These are phyloP conservation scores for Kodamaea derodonti DNA, from an alignment of 1,139 yeast species.

Conservation along the genomic window DNA sequence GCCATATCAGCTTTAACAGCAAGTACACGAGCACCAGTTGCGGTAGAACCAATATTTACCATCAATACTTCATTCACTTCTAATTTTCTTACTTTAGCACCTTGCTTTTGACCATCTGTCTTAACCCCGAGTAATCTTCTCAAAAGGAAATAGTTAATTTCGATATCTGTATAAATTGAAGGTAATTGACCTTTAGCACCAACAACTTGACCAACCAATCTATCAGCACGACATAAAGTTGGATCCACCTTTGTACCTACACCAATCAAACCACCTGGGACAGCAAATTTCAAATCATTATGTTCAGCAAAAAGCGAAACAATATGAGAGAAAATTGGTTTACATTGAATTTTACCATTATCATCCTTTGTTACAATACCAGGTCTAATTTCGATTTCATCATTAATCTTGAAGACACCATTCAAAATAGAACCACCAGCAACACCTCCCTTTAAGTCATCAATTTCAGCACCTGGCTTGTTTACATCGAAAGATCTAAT, in stretches of 20 bases:
- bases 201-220: slow-evolving; percentile 98
- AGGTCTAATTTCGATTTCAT: slow-evolving; percentile 97
- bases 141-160: slow-evolving; percentile 92
- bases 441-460: slow-evolving; percentile 98
- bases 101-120: slow-evolving; percentile 94
- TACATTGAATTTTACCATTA: slow-evolving; percentile 89
- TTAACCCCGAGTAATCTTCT: slow-evolving; percentile 98
- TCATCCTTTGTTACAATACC: slow-evolving; percentile 97
- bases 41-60: slow-evolving; percentile 99
- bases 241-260: slow-evolving; percentile 99
- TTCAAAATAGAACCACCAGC: slow-evolving; percentile 98
- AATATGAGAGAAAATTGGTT: slow-evolving; percentile 91
- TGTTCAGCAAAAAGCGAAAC: slow-evolving; percentile 96
- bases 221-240: slow-evolving; percentile 97
- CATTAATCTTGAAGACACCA: slow-evolving; percentile 96
- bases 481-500: slow-evolving; percentile 98
- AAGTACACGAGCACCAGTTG: slow-evolving; percentile 98
- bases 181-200: slow-evolving; percentile 97
- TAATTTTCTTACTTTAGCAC: slow-evolving; percentile 91
- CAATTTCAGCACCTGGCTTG: slow-evolving; percentile 97
- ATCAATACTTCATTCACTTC: slow-evolving; percentile 93
- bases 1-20: slow-evolving; percentile 99
- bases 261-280: slow-evolving; percentile 99
- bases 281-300: slow-evolving; percentile 96
- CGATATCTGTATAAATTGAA: slow-evolving; percentile 93